phyloP scores from a whole-genome alignment of 305 asterid genomes.

The Salvia sclarea region DNA sequence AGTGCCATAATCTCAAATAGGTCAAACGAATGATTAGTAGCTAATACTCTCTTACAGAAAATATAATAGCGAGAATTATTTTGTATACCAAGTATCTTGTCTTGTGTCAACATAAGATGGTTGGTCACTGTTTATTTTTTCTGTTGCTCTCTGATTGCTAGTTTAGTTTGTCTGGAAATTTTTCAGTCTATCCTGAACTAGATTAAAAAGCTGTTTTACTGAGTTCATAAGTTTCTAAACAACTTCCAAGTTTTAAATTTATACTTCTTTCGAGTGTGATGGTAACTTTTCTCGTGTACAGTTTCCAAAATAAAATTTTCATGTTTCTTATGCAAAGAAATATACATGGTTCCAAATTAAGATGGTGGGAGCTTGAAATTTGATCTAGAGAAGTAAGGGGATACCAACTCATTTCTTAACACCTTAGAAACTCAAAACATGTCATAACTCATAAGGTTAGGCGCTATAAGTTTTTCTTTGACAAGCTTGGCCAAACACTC shows the following conservation, averaged over 20 bases:
- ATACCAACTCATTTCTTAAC: background rate
- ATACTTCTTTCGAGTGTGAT: background rate
- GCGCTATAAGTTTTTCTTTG: background rate
- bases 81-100: background rate
- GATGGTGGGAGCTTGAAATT: background rate
- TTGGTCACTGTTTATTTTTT: background rate
- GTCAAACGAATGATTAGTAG: background rate
- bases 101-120: background rate
- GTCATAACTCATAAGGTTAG: background rate
- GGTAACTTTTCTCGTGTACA: background rate
- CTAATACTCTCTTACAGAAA: background rate
- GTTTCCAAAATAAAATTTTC: background rate
- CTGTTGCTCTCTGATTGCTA: background rate
- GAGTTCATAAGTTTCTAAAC: background rate
- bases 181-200: background rate
- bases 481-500: background rate
- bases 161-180: background rate
- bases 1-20: background rate
- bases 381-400: background rate
- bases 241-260: background rate
- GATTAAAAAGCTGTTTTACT: background rate
- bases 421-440: background rate
- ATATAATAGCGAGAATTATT: background rate
- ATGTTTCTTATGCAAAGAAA: background rate
- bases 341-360: background rate